A percentile compares a stretch with the other conserved stretches of the same genome.
phyloP scores from a whole-genome alignment of 352 stramenopile species.

The Phytophthora idaei region DNA sequence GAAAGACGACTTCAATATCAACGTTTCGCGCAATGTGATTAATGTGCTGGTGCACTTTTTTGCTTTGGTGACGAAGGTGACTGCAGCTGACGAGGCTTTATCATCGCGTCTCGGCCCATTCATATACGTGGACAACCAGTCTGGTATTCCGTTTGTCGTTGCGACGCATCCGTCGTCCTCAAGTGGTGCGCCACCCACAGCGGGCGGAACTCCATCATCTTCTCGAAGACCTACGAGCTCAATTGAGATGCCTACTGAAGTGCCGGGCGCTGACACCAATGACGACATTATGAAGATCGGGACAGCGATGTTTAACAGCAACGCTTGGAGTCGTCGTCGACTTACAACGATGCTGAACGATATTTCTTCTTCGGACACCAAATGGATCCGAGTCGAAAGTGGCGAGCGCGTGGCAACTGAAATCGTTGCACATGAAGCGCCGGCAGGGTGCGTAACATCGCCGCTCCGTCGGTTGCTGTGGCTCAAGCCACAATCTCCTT shows the following conservation, averaged over 20 bases:
- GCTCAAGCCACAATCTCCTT: slow-evolving; percentile 74
- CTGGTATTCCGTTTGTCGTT: slow-evolving; percentile 81
- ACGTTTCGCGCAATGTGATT: slow-evolving; percentile 81
- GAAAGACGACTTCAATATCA: slow-evolving; percentile 84
- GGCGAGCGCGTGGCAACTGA: slow-evolving; percentile 72
- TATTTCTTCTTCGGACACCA: slow-evolving; percentile 71
- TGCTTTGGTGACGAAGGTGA: slow-evolving; percentile 74
- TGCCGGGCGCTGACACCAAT: slow-evolving; percentile 45
- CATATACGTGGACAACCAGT: slow-evolving; percentile 90
- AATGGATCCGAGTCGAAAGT: slow-evolving; percentile 70
- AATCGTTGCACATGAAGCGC: slow-evolving; percentile 84
- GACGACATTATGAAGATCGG: slow-evolving; percentile 55
- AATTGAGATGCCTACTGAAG: slow-evolving; percentile 61
- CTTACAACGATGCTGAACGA: slow-evolving; percentile 80
- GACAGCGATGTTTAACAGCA: slow-evolving; percentile 51
- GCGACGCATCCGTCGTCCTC: slow-evolving; percentile 59
- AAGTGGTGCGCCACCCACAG: slow-evolving; percentile 8
- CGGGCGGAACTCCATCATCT: slow-evolving; percentile 23
- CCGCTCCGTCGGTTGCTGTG: slow-evolving; percentile 76
- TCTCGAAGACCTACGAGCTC: slow-evolving; percentile 43
- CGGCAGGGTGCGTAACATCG: slow-evolving; percentile 80
- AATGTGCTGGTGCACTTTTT: slow-evolving; percentile 85
- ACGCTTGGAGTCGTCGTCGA: slow-evolving; percentile 64
- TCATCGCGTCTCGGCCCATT: slow-evolving; percentile 69
- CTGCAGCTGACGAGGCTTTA: slow-evolving; percentile 42